Evolutionary conservation across 2,329 filamentous ascomycete species (phyloP).

Genomic region (Ascochyta lentis): DNA sequence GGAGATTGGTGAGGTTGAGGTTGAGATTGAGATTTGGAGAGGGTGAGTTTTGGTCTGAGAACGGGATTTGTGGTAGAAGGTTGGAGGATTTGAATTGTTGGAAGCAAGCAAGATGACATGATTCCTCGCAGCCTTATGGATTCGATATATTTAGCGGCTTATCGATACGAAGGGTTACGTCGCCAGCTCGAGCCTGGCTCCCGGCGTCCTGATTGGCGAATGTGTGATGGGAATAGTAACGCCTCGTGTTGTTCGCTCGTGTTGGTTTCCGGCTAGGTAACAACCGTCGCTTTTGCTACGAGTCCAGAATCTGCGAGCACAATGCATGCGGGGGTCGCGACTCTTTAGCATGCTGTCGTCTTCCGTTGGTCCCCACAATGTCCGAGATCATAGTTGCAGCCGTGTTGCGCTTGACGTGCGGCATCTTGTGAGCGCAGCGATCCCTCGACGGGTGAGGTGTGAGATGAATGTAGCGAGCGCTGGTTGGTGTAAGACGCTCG

Average conservation of each 20-base stretch:
- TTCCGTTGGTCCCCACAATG: constrained; percentile 6
- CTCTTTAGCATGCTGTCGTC: constrained; percentile 7
- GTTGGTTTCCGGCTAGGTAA: neutral
- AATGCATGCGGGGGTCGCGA: neutral
- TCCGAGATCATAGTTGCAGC: constrained; percentile 6
- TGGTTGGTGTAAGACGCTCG: constrained; percentile 13
- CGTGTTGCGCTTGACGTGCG: constrained; percentile 4
- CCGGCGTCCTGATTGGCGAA: constrained; percentile 9
- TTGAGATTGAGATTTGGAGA: neutral
- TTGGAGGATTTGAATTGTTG: constrained; percentile 11
- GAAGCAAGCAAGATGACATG: constrained; percentile 12
- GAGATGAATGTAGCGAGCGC: neutral
- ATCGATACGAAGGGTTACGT: constrained; percentile 5
- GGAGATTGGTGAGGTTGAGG: too few relatives aligned
- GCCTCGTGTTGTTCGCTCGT: neutral
- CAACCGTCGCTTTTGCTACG: neutral
- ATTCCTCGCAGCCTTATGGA: neutral
- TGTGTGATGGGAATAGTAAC: neutral
- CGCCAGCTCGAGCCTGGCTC: neutral
- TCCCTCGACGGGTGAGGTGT: constrained; percentile 5
- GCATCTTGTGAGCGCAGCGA: neutral
- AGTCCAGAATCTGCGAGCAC: neutral
- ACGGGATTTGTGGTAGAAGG: constrained; percentile 6
- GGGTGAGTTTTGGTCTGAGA: neutral
- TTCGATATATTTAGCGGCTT: constrained; percentile 1